These are phyloP conservation scores for Phascolomyces articulosus DNA, from an alignment of 371 early-diverging fungal species.

Conservation along the genomic window DNA sequence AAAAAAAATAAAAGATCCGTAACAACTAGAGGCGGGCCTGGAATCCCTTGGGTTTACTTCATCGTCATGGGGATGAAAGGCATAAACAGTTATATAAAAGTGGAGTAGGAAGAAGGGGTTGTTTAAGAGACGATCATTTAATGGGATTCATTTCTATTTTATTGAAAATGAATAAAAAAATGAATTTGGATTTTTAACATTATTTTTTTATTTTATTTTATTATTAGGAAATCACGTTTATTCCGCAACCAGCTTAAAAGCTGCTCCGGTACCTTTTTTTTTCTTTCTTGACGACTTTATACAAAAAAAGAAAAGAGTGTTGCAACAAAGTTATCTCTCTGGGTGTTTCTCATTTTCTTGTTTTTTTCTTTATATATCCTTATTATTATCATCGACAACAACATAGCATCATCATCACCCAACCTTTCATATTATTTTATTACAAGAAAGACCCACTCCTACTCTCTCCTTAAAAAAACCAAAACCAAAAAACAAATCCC, in stretches of 20 bases:
- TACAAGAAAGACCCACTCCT: too few species aligned
- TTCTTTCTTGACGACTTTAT: background rate
- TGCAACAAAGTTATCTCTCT: too few species aligned
- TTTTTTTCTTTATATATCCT: too few species aligned
- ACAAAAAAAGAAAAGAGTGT: background rate
- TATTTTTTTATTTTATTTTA: background rate
- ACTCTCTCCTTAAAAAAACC: too few species aligned
- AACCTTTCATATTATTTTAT: too few species aligned
- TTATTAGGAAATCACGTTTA: background rate
- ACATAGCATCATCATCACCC: too few species aligned
- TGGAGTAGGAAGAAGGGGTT: background rate
- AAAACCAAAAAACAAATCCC: too few species aligned
- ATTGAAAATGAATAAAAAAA: background rate
- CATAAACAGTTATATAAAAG: background rate
- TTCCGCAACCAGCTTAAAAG: constrained; percentile 1
- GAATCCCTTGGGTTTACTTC: background rate
- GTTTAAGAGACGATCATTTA: background rate
- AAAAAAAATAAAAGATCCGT: background rate
- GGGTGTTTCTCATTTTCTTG: too few species aligned
- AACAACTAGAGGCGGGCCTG: background rate
- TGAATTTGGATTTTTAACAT: background rate
- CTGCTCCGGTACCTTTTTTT: background rate
- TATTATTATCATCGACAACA: too few species aligned
- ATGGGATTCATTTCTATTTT: background rate
- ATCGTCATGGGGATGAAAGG: background rate